Conservation (phyloP, 305 asterid genomes). For the Fraxinus ornus region DNA sequence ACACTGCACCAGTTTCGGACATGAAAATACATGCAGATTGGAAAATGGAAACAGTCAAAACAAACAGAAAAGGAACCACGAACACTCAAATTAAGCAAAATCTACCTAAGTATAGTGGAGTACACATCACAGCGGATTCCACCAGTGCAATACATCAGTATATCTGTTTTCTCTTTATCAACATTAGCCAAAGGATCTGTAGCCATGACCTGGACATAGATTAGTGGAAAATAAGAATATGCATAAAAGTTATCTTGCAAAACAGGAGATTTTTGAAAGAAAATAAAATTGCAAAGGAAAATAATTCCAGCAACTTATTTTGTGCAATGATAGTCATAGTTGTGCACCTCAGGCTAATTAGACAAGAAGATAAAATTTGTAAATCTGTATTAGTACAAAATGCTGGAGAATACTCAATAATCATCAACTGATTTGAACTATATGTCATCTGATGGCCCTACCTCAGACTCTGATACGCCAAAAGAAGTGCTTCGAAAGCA, state of each 20-base stretch:
- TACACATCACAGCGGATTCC: slow-evolving; percentile 96
- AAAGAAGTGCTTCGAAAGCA: slow-evolving; percentile 87
- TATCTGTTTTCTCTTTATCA: slow-evolving; percentile 76
- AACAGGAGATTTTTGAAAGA: not conserved
- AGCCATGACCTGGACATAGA: slow-evolving; percentile 41
- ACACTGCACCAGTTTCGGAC: not conserved
- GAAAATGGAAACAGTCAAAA: not conserved
- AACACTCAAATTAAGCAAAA: slow-evolving; percentile 1
- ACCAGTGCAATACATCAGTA: slow-evolving; percentile 96
- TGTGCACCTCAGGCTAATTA: not conserved
- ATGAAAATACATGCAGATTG: slow-evolving; percentile 1
- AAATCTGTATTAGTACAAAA: not conserved
- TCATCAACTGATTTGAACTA: slow-evolving; percentile 4
- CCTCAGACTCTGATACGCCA: slow-evolving; percentile 72
- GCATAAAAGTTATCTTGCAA: slow-evolving; percentile 1
- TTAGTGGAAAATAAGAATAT: slow-evolving; percentile 15
- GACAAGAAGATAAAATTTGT: not conserved
- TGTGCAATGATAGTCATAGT: not conserved
- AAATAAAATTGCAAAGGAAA: not conserved
- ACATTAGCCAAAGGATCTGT: slow-evolving; percentile 80
- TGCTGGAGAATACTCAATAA: slow-evolving; percentile 18
- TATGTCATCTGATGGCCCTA: slow-evolving; percentile 32
- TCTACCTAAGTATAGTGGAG: slow-evolving; percentile 83
- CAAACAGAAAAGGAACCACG: not conserved
- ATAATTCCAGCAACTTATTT: not conserved